Conservation (phyloP, 805 yeast species). For the Cyberlindnera euphorbiae region DNA sequence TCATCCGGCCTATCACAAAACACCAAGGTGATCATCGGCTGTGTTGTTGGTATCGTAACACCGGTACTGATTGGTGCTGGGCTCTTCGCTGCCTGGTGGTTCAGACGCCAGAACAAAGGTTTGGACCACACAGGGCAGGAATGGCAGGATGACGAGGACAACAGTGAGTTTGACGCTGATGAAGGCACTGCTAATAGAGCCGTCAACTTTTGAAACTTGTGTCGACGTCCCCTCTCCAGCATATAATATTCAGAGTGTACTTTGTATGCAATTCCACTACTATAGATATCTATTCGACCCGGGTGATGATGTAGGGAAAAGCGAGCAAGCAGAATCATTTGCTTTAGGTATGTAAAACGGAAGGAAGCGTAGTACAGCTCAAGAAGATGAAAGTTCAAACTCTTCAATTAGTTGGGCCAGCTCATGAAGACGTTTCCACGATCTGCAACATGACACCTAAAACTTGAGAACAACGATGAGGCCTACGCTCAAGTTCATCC, state of each 20-base stretch:
- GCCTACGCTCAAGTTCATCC: too few relatives aligned
- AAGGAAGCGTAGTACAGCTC: too few relatives aligned
- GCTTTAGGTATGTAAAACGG: too few relatives aligned
- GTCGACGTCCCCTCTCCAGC: background rate
- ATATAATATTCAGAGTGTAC: background rate
- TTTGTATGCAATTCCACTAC: too few relatives aligned
- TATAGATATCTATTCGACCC: too few relatives aligned
- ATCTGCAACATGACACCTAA: too few relatives aligned
- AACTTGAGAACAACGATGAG: too few relatives aligned
- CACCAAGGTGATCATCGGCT: constrained; percentile 57
- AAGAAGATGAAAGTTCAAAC: too few relatives aligned
- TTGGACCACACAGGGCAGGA: constrained; percentile 25
- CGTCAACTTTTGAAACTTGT: constrained; percentile 18
- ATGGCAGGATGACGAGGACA: constrained; percentile 19
- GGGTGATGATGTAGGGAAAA: too few relatives aligned
- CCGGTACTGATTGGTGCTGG: constrained; percentile 38
- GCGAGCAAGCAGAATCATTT: too few relatives aligned
- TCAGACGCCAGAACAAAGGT: constrained; percentile 13
- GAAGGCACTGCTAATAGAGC: constrained; percentile 20
- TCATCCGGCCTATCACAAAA: constrained; percentile 42
- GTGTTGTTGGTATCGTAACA: constrained; percentile 67
- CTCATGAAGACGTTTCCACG: too few relatives aligned
- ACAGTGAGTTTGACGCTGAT: constrained; percentile 7
- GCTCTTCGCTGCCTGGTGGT: constrained; percentile 15
- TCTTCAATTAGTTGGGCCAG: too few relatives aligned